These are phyloP conservation scores for Metschnikowia colocasiae DNA, from an alignment of 805 yeast genomes.

Conservation along the genomic window DNA sequence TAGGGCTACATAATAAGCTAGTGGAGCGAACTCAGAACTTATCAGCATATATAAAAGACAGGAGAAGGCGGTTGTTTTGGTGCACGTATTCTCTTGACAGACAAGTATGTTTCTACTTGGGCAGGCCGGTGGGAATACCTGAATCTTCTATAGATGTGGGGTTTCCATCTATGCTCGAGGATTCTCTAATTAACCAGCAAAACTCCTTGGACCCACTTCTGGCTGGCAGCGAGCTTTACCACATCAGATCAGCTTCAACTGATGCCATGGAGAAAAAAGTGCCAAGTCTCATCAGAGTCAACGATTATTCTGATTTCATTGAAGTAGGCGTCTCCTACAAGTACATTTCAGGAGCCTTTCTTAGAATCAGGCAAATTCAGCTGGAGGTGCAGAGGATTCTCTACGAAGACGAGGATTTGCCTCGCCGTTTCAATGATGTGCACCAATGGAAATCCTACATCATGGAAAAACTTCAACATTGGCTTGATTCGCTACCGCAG, in stretches of 20 bases:
- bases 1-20: constrained; percentile 75
- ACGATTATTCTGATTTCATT: constrained; percentile 31
- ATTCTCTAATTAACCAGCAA: constrained; percentile 48
- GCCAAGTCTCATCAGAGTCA: not conserved
- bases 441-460: constrained; percentile 63
- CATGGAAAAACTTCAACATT: constrained; percentile 49
- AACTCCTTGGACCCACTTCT: constrained; percentile 17
- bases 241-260: not conserved
- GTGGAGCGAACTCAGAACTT: constrained; percentile 26
- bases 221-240: constrained; percentile 7
- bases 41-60: constrained; percentile 59
- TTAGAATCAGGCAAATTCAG: constrained; percentile 68
- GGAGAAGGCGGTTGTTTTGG: constrained; percentile 69
- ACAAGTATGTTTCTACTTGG: constrained; percentile 80
- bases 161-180: constrained; percentile 75
- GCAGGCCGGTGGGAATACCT: constrained; percentile 85
- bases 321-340: constrained; percentile 56
- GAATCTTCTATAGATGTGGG: constrained; percentile 71
- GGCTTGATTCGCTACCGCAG: constrained; percentile 45
- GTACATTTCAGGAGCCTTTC: constrained; percentile 60
- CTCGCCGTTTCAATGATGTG: constrained; percentile 53
- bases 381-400: constrained; percentile 69
- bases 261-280: not conserved
- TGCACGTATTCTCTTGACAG: constrained; percentile 83
- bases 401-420: constrained; percentile 69